These are phyloP conservation scores for Dothiorella sarmentorum DNA, from an alignment of 2,329 filamentous ascomycete species.

Conservation along the genomic window DNA sequence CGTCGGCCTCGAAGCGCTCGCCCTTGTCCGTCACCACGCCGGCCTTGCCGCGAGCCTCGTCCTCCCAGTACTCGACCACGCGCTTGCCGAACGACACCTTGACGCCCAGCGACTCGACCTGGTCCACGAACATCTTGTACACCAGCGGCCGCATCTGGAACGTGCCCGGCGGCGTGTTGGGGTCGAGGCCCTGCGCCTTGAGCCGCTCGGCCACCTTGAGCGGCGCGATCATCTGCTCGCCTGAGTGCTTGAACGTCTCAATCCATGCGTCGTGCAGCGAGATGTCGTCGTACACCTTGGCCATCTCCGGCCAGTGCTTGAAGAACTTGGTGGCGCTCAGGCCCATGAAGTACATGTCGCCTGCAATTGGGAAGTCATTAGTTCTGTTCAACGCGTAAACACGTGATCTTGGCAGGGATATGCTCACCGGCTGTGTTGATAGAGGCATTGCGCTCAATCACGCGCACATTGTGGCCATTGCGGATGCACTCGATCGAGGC, in stretches of 20 bases:
- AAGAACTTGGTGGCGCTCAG: slow-evolving; percentile 54
- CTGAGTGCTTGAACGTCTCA: slow-evolving; percentile 54
- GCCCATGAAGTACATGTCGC: slow-evolving; percentile 61
- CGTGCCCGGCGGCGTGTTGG: slow-evolving; percentile 50
- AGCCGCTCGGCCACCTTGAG: slow-evolving; percentile 51
- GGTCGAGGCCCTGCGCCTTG: slow-evolving; percentile 42
- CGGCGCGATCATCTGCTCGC: slow-evolving; percentile 48
- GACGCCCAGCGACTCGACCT: slow-evolving; percentile 46
- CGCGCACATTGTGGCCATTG: slow-evolving; percentile 40
- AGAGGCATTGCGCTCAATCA: slow-evolving; percentile 43
- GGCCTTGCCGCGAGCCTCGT: slow-evolving; percentile 37
- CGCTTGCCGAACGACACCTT: slow-evolving; percentile 41
- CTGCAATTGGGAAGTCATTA: slow-evolving; percentile 27
- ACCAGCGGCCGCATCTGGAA: slow-evolving; percentile 57
- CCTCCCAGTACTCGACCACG: slow-evolving; percentile 46
- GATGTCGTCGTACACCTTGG: slow-evolving; percentile 49
- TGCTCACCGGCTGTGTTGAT: slow-evolving; percentile 52
- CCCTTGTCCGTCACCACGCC: slow-evolving; percentile 39
- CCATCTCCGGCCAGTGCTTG: slow-evolving; percentile 54
- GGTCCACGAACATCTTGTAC: slow-evolving; percentile 53
- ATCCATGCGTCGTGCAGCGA: slow-evolving; percentile 55
- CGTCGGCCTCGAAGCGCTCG: slow-evolving; percentile 39
- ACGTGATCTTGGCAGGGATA: not conserved
- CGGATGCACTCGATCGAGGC: slow-evolving; percentile 38
- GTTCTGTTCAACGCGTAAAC: not conserved